Percentiles rank a stretch among this genome's conserved stretches.
Conservation (phyloP, 768 basidiomycete species). For the Boletellus ananas region DNA sequence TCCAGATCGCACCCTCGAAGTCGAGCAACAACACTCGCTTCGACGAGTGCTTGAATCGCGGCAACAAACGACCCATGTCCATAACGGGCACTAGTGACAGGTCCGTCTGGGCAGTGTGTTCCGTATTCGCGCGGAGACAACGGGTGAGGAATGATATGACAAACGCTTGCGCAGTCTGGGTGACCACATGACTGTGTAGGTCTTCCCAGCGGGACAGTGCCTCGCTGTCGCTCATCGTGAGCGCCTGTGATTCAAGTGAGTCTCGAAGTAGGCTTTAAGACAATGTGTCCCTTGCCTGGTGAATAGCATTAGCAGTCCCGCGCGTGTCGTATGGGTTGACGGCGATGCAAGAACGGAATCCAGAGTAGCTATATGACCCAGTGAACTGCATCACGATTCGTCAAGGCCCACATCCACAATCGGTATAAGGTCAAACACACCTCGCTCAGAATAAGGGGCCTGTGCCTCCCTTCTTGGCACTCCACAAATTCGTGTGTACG, state of each 20-base stretch:
- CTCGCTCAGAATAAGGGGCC: slow-evolving; percentile 78
- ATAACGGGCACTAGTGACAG: slow-evolving; percentile 36
- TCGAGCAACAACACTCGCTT: slow-evolving; percentile 70
- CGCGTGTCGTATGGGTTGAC: slow-evolving; percentile 85
- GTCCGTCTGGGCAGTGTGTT: slow-evolving; percentile 44
- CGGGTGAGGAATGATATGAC: slow-evolving; percentile 75
- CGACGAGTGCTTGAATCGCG: slow-evolving; percentile 61
- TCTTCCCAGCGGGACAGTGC: slow-evolving; percentile 78
- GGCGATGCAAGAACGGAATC: slow-evolving; percentile 82
- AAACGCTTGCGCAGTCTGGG: slow-evolving; percentile 84
- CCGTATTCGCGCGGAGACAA: slow-evolving; percentile 66
- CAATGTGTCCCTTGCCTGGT: slow-evolving; percentile 32
- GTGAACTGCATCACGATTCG: slow-evolving; percentile 53
- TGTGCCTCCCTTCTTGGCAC: slow-evolving; percentile 66
- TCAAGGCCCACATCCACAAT: not conserved
- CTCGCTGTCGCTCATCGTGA: slow-evolving; percentile 76
- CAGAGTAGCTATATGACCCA: slow-evolving; percentile 80
- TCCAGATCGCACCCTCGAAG: slow-evolving; percentile 80
- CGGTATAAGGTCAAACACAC: slow-evolving; percentile 33
- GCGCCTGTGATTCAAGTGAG: slow-evolving; percentile 37
- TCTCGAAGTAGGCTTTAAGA: not conserved
- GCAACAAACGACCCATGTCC: slow-evolving; percentile 51
- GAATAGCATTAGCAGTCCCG: slow-evolving; percentile 79
- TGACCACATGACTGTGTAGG: slow-evolving; percentile 78
- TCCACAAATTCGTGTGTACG: slow-evolving; percentile 80